These are phyloP conservation scores for Jamesozyma lodderae DNA, from an alignment of 805 yeast species.

Conservation along the genomic window DNA sequence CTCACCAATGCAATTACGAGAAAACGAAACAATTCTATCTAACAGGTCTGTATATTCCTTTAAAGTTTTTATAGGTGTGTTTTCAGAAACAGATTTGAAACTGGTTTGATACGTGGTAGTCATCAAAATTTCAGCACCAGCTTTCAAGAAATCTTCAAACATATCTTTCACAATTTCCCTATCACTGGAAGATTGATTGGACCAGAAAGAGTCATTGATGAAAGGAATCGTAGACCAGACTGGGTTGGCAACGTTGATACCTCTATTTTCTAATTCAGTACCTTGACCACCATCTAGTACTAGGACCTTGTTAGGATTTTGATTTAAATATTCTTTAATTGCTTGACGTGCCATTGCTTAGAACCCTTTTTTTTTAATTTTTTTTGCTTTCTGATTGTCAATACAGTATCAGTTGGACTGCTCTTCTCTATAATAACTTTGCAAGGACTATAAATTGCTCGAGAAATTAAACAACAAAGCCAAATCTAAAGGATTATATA, in stretches of 20 bases:
- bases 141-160: slow-evolving; percentile 41
- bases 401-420: no score
- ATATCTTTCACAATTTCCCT: slow-evolving; percentile 39
- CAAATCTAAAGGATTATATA: background rate
- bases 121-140: slow-evolving; percentile 47
- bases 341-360: slow-evolving; percentile 3
- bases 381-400: background rate
- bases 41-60: slow-evolving; percentile 18
- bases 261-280: slow-evolving; percentile 46
- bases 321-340: slow-evolving; percentile 4
- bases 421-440: no score
- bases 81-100: slow-evolving; percentile 31
- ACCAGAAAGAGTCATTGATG: slow-evolving; percentile 23
- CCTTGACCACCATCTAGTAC: slow-evolving; percentile 59
- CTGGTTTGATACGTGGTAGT: slow-evolving; percentile 58
- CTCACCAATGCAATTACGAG: slow-evolving; percentile 17
- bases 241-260: slow-evolving; percentile 36
- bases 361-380: background rate
- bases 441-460: no score
- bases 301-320: slow-evolving; percentile 11
- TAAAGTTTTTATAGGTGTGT: slow-evolving; percentile 15
- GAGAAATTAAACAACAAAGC: no score
- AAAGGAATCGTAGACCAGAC: slow-evolving; percentile 58
- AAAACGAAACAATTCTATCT: slow-evolving; percentile 15
- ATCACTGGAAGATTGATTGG: slow-evolving; percentile 14